phyloP scores from a whole-genome alignment of 352 stramenopile genomes.

The Globisporangium nodosum region DNA sequence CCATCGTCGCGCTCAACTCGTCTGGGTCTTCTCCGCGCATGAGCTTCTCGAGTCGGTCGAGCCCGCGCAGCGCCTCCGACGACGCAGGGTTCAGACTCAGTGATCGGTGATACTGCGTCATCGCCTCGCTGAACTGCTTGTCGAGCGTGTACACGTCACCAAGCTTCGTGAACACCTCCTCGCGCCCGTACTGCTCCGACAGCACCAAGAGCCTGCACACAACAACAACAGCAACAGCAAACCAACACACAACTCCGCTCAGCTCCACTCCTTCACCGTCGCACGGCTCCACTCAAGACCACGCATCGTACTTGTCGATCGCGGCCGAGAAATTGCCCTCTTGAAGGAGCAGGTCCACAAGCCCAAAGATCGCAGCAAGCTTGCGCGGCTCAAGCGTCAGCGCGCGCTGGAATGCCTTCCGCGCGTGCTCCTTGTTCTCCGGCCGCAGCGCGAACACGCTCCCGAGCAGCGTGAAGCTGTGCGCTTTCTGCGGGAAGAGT shows the following conservation, averaged over 20 bases:
- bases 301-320: constrained; percentile 43
- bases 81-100: constrained; percentile 55
- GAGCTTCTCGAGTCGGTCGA: constrained; percentile 76
- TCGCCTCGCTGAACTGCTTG: constrained; percentile 59
- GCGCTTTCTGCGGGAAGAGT: constrained; percentile 59
- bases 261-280: neutral
- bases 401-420: constrained; percentile 53
- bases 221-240: neutral
- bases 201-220: constrained; percentile 32
- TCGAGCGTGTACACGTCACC: constrained; percentile 65
- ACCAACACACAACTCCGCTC: neutral
- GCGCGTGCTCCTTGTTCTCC: constrained; percentile 53
- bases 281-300: neutral
- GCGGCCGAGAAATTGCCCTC: constrained; percentile 46
- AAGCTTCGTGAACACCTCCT: constrained; percentile 76
- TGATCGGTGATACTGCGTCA: constrained; percentile 65
- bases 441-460: constrained; percentile 62
- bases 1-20: constrained; percentile 56
- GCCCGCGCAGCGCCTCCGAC: constrained; percentile 35
- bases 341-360: constrained; percentile 58
- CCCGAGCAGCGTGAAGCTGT: constrained; percentile 71
- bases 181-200: constrained; percentile 38
- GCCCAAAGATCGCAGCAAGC: constrained; percentile 54
- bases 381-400: constrained; percentile 58
- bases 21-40: constrained; percentile 76